Evolutionary conservation across 768 basidiomycete species (phyloP).

Genomic region (Serpula lacrymans): DNA sequence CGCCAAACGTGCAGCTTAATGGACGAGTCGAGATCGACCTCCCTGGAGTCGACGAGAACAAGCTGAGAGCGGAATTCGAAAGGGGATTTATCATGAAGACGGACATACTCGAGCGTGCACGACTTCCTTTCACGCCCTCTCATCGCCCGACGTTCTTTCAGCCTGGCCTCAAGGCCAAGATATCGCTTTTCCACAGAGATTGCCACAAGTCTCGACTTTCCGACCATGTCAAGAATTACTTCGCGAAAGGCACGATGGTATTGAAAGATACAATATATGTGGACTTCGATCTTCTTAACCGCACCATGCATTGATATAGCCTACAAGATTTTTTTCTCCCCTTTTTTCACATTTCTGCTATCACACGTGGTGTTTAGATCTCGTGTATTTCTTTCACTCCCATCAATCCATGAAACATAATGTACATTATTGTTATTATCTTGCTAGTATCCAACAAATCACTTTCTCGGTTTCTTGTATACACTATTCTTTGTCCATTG

Average conservation of each 20-base stretch:
- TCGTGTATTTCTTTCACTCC: too few relatives aligned
- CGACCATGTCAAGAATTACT: too few relatives aligned
- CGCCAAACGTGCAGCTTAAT: slow-evolving; percentile 9
- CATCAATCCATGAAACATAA: too few relatives aligned
- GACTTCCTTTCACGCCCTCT: slow-evolving; percentile 2
- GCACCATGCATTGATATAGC: background rate
- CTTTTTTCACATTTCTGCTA: too few relatives aligned
- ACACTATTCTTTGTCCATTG: too few relatives aligned
- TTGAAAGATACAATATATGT: background rate
- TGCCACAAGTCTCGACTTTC: background rate
- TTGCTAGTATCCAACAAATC: too few relatives aligned
- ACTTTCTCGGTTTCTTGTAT: too few relatives aligned
- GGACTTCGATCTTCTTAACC: slow-evolving; percentile 4
- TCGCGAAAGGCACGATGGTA: slow-evolving; percentile 2
- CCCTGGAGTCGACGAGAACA: background rate
- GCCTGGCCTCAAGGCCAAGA: background rate
- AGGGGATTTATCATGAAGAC: slow-evolving; percentile 1
- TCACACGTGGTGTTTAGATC: too few relatives aligned
- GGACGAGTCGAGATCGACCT: background rate
- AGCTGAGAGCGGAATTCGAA: background rate
- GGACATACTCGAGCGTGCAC: slow-evolving; percentile 5
- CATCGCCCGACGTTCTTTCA: slow-evolving; percentile 3
- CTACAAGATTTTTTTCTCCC: background rate
- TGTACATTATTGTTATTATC: too few relatives aligned
- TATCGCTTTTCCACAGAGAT: background rate